A percentile compares a stretch with the other conserved stretches of the same genome.
Conservation (phyloP, 352 stramenopile species). For the Globisporangium acanthophoron region DNA sequence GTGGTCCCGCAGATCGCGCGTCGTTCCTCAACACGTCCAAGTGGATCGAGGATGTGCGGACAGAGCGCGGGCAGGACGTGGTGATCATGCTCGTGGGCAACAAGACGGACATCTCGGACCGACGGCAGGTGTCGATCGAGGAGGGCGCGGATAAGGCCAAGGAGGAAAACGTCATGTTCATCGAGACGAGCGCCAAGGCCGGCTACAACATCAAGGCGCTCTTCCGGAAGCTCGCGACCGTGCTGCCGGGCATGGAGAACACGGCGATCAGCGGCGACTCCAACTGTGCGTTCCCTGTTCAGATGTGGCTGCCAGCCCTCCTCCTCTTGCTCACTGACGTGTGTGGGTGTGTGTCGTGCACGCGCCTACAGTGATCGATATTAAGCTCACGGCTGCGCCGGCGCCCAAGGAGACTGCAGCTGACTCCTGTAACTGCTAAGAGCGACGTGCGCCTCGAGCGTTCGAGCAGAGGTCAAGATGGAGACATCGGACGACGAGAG, state of each 20-base stretch:
- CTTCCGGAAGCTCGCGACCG: slow-evolving; percentile 98
- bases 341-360: no score
- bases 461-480: no score
- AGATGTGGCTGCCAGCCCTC: not conserved
- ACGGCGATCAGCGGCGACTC: slow-evolving; percentile 84
- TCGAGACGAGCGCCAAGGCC: slow-evolving; percentile 98
- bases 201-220: slow-evolving; percentile 98
- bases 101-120: slow-evolving; percentile 99
- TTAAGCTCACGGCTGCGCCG: slow-evolving; percentile 82
- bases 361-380: slow-evolving; percentile 67
- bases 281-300: slow-evolving; percentile 48
- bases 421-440: slow-evolving; percentile 69
- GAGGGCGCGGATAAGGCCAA: slow-evolving; percentile 98
- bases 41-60: slow-evolving; percentile 99
- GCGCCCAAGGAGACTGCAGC: slow-evolving; percentile 66
- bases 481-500: no score
- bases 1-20: slow-evolving; percentile 72
- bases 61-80: slow-evolving; percentile 97
- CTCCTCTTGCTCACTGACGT: no score
- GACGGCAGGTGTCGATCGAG: slow-evolving; percentile 95
- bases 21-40: slow-evolving; percentile 99
- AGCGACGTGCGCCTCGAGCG: not conserved
- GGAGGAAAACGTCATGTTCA: slow-evolving; percentile 98
- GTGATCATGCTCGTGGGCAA: slow-evolving; percentile 99
- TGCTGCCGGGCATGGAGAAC: slow-evolving; percentile 95